A percentile compares a stretch with the other conserved stretches of the same genome.
Evolutionary conservation across 495 filamentous ascomycete species (phyloP).

Genomic region (Penicillium paradoxum): DNA sequence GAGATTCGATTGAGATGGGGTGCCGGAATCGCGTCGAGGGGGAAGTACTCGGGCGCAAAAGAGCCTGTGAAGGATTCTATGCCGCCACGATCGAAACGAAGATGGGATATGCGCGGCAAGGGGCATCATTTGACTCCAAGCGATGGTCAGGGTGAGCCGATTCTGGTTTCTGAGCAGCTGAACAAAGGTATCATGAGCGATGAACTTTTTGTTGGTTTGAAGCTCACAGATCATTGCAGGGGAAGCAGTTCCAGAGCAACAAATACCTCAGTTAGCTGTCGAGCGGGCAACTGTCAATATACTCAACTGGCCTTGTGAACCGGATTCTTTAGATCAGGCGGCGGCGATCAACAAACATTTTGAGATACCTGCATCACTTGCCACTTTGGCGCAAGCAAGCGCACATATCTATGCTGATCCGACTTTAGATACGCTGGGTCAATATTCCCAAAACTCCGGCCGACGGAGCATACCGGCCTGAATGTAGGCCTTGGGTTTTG

Average conservation of each 20-base stretch:
- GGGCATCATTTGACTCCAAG: conserved; percentile 1
- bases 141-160: conserved; percentile 15
- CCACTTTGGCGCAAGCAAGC: background rate
- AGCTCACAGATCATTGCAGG: background rate
- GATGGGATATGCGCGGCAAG: conserved; percentile 24
- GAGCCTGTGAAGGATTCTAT: conserved; percentile 26
- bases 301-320: conserved; percentile 14
- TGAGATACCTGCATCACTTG: conserved; percentile 16
- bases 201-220: background rate
- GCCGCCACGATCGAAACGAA: conserved; percentile 20
- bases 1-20: conserved; percentile 30
- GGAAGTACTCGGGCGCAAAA: conserved; percentile 24
- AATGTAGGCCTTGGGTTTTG: background rate
- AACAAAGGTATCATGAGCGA: conserved; percentile 9
- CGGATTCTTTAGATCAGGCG: conserved; percentile 4
- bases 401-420: background rate
- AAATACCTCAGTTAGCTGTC: background rate
- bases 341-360: conserved; percentile 18
- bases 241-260: background rate
- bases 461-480: background rate
- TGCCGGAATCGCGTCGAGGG: conserved; percentile 26
- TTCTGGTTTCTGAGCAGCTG: conserved; percentile 1
- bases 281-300: conserved; percentile 23
- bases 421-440: background rate
- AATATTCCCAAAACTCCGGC: background rate